Percentiles rank a stretch among this genome's conserved stretches.
Evolutionary conservation across 2,329 filamentous ascomycete species (phyloP).

Genomic region (Clarireedia hainanense): DNA sequence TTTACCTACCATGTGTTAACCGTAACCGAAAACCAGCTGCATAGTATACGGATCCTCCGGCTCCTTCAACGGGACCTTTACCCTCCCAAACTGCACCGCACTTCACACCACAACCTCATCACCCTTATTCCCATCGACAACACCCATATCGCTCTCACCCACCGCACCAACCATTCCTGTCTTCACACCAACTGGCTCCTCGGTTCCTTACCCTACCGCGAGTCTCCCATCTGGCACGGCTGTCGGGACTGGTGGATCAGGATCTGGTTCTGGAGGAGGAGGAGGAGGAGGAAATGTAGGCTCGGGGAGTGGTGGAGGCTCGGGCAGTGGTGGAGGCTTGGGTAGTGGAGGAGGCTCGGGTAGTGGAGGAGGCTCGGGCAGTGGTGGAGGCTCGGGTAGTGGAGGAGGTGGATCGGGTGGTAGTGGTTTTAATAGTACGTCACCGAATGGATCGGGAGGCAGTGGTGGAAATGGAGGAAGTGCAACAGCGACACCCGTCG

Average conservation of each 20-base stretch:
- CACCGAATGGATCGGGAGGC: neutral
- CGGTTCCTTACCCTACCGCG: neutral
- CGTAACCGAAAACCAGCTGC: constrained; percentile 25
- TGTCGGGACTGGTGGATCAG: constrained; percentile 2
- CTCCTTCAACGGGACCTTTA: constrained; percentile 30
- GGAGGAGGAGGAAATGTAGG: neutral
- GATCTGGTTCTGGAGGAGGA: neutral
- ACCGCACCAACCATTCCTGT: constrained; percentile 10
- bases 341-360: neutral
- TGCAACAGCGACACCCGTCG: constrained; percentile 11
- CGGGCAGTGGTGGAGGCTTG: neutral
- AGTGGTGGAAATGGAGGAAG: neutral
- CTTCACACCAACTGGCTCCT: constrained; percentile 7
- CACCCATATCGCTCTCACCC: neutral
- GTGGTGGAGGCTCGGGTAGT: neutral
- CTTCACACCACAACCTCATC: constrained; percentile 12
- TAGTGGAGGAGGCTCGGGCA: neutral
- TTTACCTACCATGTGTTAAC: neutral
- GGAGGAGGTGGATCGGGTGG: neutral
- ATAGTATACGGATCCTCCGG: constrained; percentile 35
- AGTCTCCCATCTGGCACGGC: neutral
- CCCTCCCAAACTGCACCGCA: constrained; percentile 28
- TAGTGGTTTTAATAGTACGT: neutral
- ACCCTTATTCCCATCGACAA: neutral
- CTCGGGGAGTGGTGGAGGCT: neutral